These are phyloP conservation scores for Ascochyta clinopodiicola DNA, from an alignment of 2,329 filamentous ascomycete genomes.

Conservation along the genomic window DNA sequence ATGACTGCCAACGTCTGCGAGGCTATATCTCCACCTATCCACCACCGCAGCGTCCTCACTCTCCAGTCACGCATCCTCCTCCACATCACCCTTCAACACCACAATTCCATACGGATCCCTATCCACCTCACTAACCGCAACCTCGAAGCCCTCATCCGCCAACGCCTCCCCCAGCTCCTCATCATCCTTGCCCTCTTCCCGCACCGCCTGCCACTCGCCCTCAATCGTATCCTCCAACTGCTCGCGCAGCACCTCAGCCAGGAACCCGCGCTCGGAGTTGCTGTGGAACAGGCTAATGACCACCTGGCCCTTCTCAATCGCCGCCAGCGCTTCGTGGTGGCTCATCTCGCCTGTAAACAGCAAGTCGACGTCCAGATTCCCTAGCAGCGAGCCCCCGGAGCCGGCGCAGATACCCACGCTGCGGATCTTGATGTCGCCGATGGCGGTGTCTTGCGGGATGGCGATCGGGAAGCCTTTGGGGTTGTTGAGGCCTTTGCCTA, in stretches of 20 bases:
- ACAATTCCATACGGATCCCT: slow-evolving; percentile 84
- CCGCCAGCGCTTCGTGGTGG: slow-evolving; percentile 88
- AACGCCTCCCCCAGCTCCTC: slow-evolving; percentile 57
- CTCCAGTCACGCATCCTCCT: slow-evolving; percentile 8
- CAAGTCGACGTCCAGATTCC: slow-evolving; percentile 73
- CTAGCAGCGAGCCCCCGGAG: slow-evolving; percentile 79
- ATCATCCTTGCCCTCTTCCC: slow-evolving; percentile 52
- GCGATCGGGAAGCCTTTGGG: slow-evolving; percentile 70
- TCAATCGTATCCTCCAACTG: slow-evolving; percentile 68
- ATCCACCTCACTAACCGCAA: slow-evolving; percentile 80
- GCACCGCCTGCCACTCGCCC: slow-evolving; percentile 60
- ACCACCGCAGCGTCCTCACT: not conserved
- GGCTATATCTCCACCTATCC: not conserved
- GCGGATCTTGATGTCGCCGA: slow-evolving; percentile 64
- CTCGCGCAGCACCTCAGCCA: slow-evolving; percentile 72
- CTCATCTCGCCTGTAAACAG: slow-evolving; percentile 91
- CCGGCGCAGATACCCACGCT: slow-evolving; percentile 89
- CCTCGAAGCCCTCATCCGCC: slow-evolving; percentile 62
- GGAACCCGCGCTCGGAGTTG: slow-evolving; percentile 87
- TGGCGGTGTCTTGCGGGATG: slow-evolving; percentile 64
- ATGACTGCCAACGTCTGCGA: too few relatives aligned
- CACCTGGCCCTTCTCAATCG: slow-evolving; percentile 81
- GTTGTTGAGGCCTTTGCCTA: slow-evolving; percentile 68
- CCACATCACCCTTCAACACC: slow-evolving; percentile 36
- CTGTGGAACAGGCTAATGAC: slow-evolving; percentile 90